phyloP scores from a whole-genome alignment of 73 alveolate genomes.

The Loxodes magnus region DNA sequence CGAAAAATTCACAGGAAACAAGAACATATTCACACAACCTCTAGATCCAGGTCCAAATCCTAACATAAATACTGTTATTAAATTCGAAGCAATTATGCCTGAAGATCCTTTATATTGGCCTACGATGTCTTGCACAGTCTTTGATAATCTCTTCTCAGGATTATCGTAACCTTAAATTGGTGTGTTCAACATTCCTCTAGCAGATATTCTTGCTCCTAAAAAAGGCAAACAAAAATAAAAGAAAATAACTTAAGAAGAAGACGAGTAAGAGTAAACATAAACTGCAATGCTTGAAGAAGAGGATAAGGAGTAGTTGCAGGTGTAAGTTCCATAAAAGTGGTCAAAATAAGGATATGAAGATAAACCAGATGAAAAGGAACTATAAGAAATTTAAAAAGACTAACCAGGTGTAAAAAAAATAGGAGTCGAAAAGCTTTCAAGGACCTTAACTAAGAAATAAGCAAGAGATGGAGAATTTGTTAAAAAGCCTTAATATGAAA shows the following conservation, averaged over 20 bases:
- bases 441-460: background rate
- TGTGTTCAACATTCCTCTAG: constrained; percentile 41
- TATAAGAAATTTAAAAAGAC: background rate
- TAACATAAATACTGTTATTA: constrained; percentile 57
- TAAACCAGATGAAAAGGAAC: too few relatives aligned
- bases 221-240: constrained; percentile 3
- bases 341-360: too few relatives aligned
- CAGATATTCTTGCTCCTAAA: constrained; percentile 9
- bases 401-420: background rate
- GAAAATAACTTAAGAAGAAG: background rate
- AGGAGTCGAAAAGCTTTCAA: background rate
- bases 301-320: too few relatives aligned
- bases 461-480: constrained; percentile 1
- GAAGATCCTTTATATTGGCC: constrained; percentile 66
- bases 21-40: constrained; percentile 57
- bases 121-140: constrained; percentile 64
- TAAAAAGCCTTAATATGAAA: background rate
- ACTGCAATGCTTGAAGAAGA: too few relatives aligned
- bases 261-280: constrained; percentile 1
- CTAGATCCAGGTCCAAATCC: constrained; percentile 72
- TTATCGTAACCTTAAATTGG: constrained; percentile 65
- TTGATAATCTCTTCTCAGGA: constrained; percentile 71
- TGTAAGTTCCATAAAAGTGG: too few relatives aligned
- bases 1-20: constrained; percentile 29
- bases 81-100: constrained; percentile 58